Conservation (phyloP, 116 monocot species). For the Papilionanthe hybrid region DNA sequence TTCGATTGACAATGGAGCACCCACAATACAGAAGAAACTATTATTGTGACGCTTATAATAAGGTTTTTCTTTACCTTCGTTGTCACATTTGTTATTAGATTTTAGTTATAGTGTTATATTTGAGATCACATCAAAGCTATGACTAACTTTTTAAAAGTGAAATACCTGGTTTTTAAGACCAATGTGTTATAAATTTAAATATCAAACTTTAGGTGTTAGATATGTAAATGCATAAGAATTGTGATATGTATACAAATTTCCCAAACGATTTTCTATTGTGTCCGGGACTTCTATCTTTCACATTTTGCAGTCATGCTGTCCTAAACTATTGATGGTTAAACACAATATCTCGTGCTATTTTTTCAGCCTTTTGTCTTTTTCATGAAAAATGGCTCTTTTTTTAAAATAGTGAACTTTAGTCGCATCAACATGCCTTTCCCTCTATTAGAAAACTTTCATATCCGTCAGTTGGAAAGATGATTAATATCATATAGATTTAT, state of each 20-base stretch:
- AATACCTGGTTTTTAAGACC: neutral
- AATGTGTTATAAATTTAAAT: too few species aligned
- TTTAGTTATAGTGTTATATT: too few species aligned
- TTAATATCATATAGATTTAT: neutral
- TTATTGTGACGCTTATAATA: neutral
- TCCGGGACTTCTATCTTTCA: neutral
- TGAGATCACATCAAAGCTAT: too few species aligned
- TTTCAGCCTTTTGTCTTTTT: neutral
- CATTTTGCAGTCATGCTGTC: neutral
- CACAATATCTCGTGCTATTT: neutral
- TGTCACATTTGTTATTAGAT: too few species aligned
- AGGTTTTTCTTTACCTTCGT: neutral
- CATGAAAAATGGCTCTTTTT: neutral
- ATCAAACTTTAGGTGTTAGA: too few species aligned
- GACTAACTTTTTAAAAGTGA: neutral
- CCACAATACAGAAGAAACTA: neutral
- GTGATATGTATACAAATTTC: too few species aligned
- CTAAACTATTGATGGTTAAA: neutral
- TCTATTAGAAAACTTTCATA: neutral
- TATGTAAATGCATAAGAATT: too few species aligned
- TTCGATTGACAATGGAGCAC: conserved; percentile 1
- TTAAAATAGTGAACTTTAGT: neutral
- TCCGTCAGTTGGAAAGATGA: neutral
- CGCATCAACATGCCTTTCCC: neutral
- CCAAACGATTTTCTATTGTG: neutral